These are phyloP conservation scores for Aspergillus taichungensis DNA, from an alignment of 495 filamentous ascomycete genomes.

Conservation along the genomic window DNA sequence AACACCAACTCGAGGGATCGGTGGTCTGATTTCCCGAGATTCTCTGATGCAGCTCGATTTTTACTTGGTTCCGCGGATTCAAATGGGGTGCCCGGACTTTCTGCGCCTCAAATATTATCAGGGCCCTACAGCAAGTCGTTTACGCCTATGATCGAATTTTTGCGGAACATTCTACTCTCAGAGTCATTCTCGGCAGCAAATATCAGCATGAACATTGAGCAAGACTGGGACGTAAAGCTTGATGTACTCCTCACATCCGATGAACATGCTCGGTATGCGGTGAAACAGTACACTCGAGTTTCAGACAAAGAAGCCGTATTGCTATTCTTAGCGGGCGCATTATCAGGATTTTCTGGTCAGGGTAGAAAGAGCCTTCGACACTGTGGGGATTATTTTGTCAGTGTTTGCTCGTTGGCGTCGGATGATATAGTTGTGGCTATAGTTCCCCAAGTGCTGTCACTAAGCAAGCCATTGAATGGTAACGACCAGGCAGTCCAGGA, in stretches of 20 bases:
- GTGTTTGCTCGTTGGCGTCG: slow-evolving; percentile 56
- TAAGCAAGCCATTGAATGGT: slow-evolving; percentile 53
- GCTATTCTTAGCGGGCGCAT: slow-evolving; percentile 43
- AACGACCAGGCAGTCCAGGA: slow-evolving; percentile 58
- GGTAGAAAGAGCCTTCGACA: slow-evolving; percentile 40
- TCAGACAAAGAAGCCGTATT: slow-evolving; percentile 22
- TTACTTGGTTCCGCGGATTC: slow-evolving; percentile 19
- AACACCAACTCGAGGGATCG: slow-evolving; percentile 14
- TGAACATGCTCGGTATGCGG: slow-evolving; percentile 45
- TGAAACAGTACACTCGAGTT: slow-evolving; percentile 43
- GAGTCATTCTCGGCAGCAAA: slow-evolving; percentile 52
- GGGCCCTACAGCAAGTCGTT: slow-evolving; percentile 32
- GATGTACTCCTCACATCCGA: slow-evolving; percentile 61
- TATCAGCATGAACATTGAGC: slow-evolving; percentile 50
- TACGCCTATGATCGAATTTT: slow-evolving; percentile 58
- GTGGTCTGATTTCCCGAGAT: slow-evolving; percentile 38
- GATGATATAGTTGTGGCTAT: slow-evolving; percentile 41
- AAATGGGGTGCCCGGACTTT: slow-evolving; percentile 13
- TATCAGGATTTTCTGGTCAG: slow-evolving; percentile 49
- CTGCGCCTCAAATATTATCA: slow-evolving; percentile 19
- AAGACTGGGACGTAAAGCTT: slow-evolving; percentile 78
- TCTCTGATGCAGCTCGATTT: slow-evolving; percentile 28
- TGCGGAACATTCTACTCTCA: slow-evolving; percentile 64
- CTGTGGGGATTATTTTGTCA: slow-evolving; percentile 53
- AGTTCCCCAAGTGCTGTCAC: slow-evolving; percentile 34